Base-by-base conservation (phyloP, 202 grass and related monocot species). In the Dendrocalamus latiflorus region DNA sequence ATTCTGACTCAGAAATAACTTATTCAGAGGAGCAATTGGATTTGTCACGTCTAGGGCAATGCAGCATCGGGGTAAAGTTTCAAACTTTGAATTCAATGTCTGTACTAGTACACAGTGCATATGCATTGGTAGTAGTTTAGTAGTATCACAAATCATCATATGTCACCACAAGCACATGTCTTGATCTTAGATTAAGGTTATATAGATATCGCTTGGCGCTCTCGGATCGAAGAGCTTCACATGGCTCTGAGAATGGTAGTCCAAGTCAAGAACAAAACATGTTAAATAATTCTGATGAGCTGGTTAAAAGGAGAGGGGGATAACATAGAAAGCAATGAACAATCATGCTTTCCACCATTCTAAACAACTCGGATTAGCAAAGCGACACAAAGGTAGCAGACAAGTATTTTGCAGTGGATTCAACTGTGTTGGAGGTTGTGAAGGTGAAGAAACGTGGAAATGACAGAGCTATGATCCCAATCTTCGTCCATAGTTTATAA, bases 201-300 rank as follows among this genome's bases (percentile, higher is more conserved):
- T 80, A 70, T 65, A 9, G 53, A 43, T 68, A 83, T 57, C 1
- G n/a, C 73, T 62, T 51, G 12, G 69, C 17, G 71, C 86, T 72
- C 89, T 62, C 0, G 36, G 70, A 82, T 54, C 81, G 28, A 94
- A 63, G 67, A 10, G 30, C 17, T 87, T 79, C 92, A 91, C 92
- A 83, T 94, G 92, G 86, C 53, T 80, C 30, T 78, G 77, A 72
- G 67, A 42, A 81, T 21, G 69, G 14, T 82, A 87, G 58, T 73
- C 28, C 57, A 80, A 20, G 22, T 47, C 22, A 21, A 1, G 68
- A 75, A 63, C 68, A 79, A 53, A 16, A 53, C 9, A 3, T 10
- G 63, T 26, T 42, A 75, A 90, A 68, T 21, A 74, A 83, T 73
- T 36, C n/a, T 30, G 22, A 43, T 53, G 73, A 68, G 24, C 18